A percentile compares a stretch with the other conserved stretches of the same genome.
These are phyloP conservation scores for Hypoxylon sp. DNA, from an alignment of 2,329 filamentous ascomycete species.

Conservation along the genomic window DNA sequence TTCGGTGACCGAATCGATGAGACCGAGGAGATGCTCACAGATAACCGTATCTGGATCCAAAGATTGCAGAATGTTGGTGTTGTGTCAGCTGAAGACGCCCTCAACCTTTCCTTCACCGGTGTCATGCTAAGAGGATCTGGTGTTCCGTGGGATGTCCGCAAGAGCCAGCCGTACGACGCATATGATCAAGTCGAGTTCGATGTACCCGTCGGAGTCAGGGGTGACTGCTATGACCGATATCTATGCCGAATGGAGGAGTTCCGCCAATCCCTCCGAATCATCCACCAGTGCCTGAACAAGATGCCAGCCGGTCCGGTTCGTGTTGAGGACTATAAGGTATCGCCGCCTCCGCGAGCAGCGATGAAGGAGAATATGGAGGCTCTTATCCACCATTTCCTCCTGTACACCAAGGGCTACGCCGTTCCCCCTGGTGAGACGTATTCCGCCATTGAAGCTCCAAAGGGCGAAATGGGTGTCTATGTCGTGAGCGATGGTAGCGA, in stretches of 20 bases:
- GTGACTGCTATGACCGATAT: conserved; percentile 99
- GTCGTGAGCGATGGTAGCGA: conserved; percentile 96
- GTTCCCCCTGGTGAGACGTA: conserved; percentile 99
- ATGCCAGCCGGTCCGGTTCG: conserved; percentile 96
- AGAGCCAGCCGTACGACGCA: conserved; percentile 96
- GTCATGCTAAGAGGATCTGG: conserved; percentile 98
- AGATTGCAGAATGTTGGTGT: conserved; percentile 93
- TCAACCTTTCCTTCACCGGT: conserved; percentile 96
- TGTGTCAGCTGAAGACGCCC: conserved; percentile 90
- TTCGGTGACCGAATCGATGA: conserved; percentile 99
- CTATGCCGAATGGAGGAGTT: conserved; percentile 99
- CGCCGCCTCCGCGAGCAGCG: conserved; percentile 92
- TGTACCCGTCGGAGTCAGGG: conserved; percentile 94
- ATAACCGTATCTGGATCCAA: conserved; percentile 99
- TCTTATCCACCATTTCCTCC: conserved; percentile 97
- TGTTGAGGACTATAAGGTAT: conserved; percentile 99
- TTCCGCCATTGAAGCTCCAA: conserved; percentile 97
- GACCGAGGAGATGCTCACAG: conserved; percentile 97
- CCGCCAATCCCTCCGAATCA: conserved; percentile 96
- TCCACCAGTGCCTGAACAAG: conserved; percentile 98
- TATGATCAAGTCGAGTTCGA: conserved; percentile 99
- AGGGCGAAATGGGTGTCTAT: conserved; percentile 99
- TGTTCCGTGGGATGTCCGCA: conserved; percentile 95
- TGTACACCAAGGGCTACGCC: conserved; percentile 98
- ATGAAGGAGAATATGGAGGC: conserved; percentile 99